Evolutionary conservation across 192 early-diverging fungal genomes (phyloP), one percentile per base, ranked within the genome.

Genomic region (Linderina pennispora): DNA sequence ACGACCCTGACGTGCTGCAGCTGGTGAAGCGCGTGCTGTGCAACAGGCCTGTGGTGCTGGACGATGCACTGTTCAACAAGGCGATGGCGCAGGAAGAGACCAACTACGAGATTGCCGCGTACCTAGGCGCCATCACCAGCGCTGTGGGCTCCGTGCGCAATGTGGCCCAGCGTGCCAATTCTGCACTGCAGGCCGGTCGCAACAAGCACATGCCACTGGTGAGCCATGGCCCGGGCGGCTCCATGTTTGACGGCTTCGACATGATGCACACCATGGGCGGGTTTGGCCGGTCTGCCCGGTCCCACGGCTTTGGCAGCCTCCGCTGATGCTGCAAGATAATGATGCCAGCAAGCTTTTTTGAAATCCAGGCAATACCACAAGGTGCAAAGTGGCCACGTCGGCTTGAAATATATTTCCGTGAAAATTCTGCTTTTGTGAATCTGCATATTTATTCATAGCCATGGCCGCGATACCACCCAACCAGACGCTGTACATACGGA

Each of bases 401-500:
- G n/a, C n/a, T n/a, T n/a, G n/a, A n/a, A n/a, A n/a, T n/a, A n/a
- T n/a, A n/a, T n/a, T n/a, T n/a, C n/a, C n/a, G n/a, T n/a, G n/a
- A n/a, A n/a, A n/a, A n/a, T n/a, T n/a, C n/a, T n/a, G n/a, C n/a
- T n/a, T n/a, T n/a, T n/a, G n/a, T n/a, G n/a, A n/a, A n/a, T n/a
- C n/a, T n/a, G n/a, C n/a, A n/a, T n/a, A n/a, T n/a, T n/a, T n/a
- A n/a, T n/a, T n/a, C n/a, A n/a, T 31, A 5, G 28, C 5, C 26
- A 70, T 72, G 68, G 61, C 62, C 3, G 59, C 68, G 15, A 72
- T 72, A 53, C 68, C 68, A 23, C 82, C 87, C 4, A 84, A 57
- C 45, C 74, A 79, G 31, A 85, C 90, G 24, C 61, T 92, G 36
- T 92, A 92, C 58, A 64, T 92, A 39, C 85, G 86, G 52, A 89